Base-by-base conservation (phyloP, 495 filamentous ascomycete genomes). In the Elaphomyces granulatus region DNA sequence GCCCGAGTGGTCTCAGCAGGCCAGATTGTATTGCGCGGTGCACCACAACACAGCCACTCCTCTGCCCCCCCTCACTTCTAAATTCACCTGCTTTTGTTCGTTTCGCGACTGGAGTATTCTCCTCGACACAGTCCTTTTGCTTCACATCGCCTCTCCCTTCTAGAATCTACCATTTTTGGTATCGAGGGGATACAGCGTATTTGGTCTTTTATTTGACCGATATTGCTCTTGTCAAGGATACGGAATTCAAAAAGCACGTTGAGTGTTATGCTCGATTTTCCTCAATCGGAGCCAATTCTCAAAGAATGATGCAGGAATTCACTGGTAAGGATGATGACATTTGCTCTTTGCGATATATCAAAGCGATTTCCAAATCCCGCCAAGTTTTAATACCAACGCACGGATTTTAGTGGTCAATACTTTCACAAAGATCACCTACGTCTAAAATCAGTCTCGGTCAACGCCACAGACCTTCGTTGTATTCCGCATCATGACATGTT, bases 101-200 rank as follows among this genome's bases (percentile, higher is more conserved):
- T 16, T 35, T 4, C 38, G 44, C 2, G 48, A n/a, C n/a, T n/a
- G n/a, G 50, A 30, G 50, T 40, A 1, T 43, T 47, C 1, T 58
- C 45, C 20, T 54, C 51, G 1, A 52, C 53, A 0, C 50, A 20
- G 30, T 55, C 49, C 35, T 37, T 36, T 16, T 54, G 51, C 20
- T 51, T 57, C 38, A 34, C 40, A 10, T 49, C 47, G 3, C 55
- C 55, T 2, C 12, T 52, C n/a, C 48, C 50, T 1, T 52, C 53
- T 15, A n/a, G n/a, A n/a, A n/a, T n/a, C n/a, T 58, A 55, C 37
- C 45, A 49, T 2, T 45, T 50, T 32, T 52, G 42, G 17, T 47
- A 46, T 6, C 40, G 34, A 1, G 52, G 55, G 37, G 49, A 58
- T 32, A 37, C 46, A 16, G 49, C 48, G 3, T 43, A 50, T 14